Conservation (phyloP, 331 rosid species). For the Cydonia oblonga region DNA sequence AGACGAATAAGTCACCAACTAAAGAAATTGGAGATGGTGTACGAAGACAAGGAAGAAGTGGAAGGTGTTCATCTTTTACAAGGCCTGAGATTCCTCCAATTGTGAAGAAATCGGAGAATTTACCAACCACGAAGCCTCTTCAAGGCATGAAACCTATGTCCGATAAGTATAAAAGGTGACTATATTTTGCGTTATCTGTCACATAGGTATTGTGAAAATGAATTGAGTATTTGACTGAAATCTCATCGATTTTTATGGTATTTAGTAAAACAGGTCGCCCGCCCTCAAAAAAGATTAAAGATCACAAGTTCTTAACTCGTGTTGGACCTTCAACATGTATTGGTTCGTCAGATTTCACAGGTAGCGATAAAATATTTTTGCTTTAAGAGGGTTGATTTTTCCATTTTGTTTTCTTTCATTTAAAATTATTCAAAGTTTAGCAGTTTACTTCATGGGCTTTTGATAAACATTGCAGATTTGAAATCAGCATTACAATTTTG, state of each 20-base stretch:
- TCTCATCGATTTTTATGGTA: constrained; percentile 16
- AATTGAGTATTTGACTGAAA: background rate
- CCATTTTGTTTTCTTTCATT: background rate
- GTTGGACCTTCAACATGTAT: constrained; percentile 36
- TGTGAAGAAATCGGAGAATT: constrained; percentile 45
- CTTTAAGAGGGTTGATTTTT: background rate
- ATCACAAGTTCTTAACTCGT: constrained; percentile 51
- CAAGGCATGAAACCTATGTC: constrained; percentile 34
- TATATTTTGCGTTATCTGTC: constrained; percentile 4
- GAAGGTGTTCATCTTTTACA: constrained; percentile 44
- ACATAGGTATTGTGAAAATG: background rate
- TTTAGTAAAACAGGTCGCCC: constrained; percentile 78
- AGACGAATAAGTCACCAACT: constrained; percentile 45
- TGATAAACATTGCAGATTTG: background rate
- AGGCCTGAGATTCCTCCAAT: constrained; percentile 45
- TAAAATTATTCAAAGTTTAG: background rate
- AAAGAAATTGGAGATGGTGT: constrained; percentile 58
- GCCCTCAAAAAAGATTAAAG: constrained; percentile 75
- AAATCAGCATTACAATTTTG: background rate
- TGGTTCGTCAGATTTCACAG: constrained; percentile 58
- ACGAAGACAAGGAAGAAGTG: constrained; percentile 68
- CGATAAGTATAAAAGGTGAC: constrained; percentile 64
- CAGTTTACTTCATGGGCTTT: too few relatives aligned
- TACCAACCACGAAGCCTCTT: constrained; percentile 40
- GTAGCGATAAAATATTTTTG: constrained; percentile 28